Evolutionary conservation across 225 moss, liverwort and hornwort genomes (phyloP), one percentile per base, ranked within the genome.

Genomic region (Physcomitrellopsis africana): DNA sequence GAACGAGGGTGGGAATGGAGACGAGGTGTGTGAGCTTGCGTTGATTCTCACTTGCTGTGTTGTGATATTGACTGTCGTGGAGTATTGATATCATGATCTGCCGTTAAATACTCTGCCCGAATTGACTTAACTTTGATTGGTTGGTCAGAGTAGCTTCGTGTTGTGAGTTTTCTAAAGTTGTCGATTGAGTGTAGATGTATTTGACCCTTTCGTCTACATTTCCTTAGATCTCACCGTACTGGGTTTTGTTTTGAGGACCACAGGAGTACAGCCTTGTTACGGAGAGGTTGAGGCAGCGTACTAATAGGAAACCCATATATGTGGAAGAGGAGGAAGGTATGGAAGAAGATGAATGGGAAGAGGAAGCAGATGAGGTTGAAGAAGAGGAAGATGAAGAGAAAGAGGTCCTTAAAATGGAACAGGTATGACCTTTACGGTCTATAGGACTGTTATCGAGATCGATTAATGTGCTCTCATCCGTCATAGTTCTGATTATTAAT

Each of bases 381-480:
- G 82, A 81, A 18, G 81, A 91, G 49, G 91, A 87, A 51, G 89
- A 93, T 22, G 90, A 89, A 67, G 84, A 70, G 58, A 79, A 79
- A 77, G 87, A 87, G 76, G 90, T 89, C 51, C 81, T 76, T 10
- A 91, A 91, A 77, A 87, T 84, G 85, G 93, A 91, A 71, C 90
- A 91, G 93, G 93, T 93, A 65, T 9, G 7, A 45, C 48, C 66
- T 54, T 23, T 64, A 55, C 29, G 19, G 11, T 55, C 13, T 6
- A 43, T 20, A 22, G 17, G 7, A 56, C 16, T 20, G 27, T 5
- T 51, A 29, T 45, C 23, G 57, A 44, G 10, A 52, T 68, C 29
- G 26, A 26, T 43, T 12, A 13, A 13, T 42, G 9, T 51, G 47
- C 17, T 4, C 32, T 37, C 32, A 29, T 37, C 58, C 58, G 64